Evolutionary conservation across 179 eudicot species (phyloP), one percentile per base, ranked within the genome.

Genomic region (Vitellaria paradoxa): DNA sequence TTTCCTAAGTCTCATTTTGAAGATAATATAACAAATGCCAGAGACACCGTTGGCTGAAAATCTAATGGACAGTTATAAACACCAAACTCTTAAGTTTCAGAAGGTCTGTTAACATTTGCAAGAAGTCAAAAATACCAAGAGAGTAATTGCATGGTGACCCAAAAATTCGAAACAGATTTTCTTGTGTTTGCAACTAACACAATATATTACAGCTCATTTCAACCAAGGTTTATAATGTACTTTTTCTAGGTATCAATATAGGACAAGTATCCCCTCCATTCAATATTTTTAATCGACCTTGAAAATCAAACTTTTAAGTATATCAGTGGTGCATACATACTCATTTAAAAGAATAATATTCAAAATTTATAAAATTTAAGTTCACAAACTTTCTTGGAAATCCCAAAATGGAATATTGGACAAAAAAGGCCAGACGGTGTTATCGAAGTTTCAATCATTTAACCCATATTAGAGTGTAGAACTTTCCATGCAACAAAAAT

Each of bases 1-100:
- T 42, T 42, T 42, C 45, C 45, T 4, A 42, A 42, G 45, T 42
- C 47, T 42, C 20, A 45, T 61, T 42, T 42, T 23, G 0, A 17
- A 74, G 57, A 74, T 14, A 0, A 63, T 24, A 7, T 47, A 5
- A 75, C 9, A 45, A 13, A 75, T 8, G 62, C 0, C 9, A 65
- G n/a, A 62, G 6, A 14, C 21, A 15, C 17, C 13, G 46, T 23
- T 74, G 77, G 23, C 57, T 6, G 24, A 47, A 62, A 74, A 63
- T 47, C 77, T 24, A 46, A 47, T 49, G 17, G 68, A 62, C 53
- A 46, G 46, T 14, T 57, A 74, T n/a, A 74, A 21, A 60, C 42
- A 62, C 59, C 59, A 23, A 2, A 47, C 23, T 12, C 76, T 17
- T 47, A 23, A 23, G 69, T 46, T 47, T 40, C 45, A 45, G 12